phyloP scores from a whole-genome alignment of 768 basidiomycete genomes.

The Phanerodontia chrysosporium region DNA sequence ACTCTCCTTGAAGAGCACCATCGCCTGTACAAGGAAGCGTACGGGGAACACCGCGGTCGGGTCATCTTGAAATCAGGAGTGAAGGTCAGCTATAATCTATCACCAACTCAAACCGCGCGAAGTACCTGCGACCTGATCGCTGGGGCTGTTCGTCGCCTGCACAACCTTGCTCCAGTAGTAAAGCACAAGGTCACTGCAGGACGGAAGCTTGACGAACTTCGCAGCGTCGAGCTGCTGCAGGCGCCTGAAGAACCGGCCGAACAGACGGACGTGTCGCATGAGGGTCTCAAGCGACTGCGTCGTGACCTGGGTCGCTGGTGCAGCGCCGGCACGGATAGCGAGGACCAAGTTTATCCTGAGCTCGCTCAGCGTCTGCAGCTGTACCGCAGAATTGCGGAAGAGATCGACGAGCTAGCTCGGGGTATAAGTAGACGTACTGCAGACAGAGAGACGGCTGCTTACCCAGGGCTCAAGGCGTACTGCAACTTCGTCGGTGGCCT shows the following conservation, averaged over 20 bases:
- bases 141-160: constrained; percentile 55
- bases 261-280: constrained; percentile 62
- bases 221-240: constrained; percentile 57
- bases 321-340: constrained; percentile 34
- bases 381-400: constrained; percentile 55
- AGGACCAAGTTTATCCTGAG: constrained; percentile 53
- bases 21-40: constrained; percentile 75
- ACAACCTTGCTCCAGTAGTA: constrained; percentile 83
- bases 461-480: constrained; percentile 52
- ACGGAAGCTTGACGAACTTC: constrained; percentile 61
- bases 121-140: constrained; percentile 55
- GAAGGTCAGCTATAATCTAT: too few species aligned
- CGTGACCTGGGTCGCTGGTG: constrained; percentile 32
- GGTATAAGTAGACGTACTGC: background rate
- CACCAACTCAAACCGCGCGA: too few species aligned
- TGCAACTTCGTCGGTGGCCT: constrained; percentile 28
- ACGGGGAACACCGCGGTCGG: constrained; percentile 66
- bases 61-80: constrained; percentile 50
- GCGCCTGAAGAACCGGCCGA: constrained; percentile 80
- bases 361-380: constrained; percentile 51
- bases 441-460: constrained; percentile 13
- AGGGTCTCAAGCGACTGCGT: constrained; percentile 49
- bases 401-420: constrained; percentile 51
- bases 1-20: constrained; percentile 83
- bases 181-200: constrained; percentile 62